These are phyloP conservation scores for Exophiala lecanii-corni DNA, from an alignment of 2,329 filamentous ascomycete genomes.

Conservation along the genomic window DNA sequence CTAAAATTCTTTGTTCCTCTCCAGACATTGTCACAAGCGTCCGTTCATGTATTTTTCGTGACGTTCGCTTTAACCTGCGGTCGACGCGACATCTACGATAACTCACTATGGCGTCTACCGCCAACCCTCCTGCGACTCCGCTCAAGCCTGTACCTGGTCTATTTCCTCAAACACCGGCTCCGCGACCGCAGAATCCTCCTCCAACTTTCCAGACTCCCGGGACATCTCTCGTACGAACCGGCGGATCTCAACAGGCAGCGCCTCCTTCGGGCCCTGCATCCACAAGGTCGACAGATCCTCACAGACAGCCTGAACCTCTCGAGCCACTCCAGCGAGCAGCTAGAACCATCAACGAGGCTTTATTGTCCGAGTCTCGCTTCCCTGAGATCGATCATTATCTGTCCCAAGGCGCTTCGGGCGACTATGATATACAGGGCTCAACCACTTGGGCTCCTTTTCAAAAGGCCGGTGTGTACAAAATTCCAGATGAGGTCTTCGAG, in stretches of 20 bases:
- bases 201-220: conserved; percentile 31
- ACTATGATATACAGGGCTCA: conserved; percentile 72
- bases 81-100: conserved; percentile 13
- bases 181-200: conserved; percentile 34
- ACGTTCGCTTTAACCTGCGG: conserved; percentile 8
- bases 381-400: conserved; percentile 88
- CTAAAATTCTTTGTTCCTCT: too few relatives aligned
- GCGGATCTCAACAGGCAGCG: conserved; percentile 7
- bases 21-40: too few relatives aligned
- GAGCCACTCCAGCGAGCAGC: conserved; percentile 76
- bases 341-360: conserved; percentile 72
- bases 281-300: conserved; percentile 11
- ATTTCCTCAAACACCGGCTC: conserved; percentile 39
- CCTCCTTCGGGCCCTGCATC: conserved; percentile 9
- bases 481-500: conserved; percentile 87
- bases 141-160: conserved; percentile 39
- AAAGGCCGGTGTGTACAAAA: conserved; percentile 77
- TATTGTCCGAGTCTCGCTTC: conserved; percentile 70
- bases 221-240: conserved; percentile 25
- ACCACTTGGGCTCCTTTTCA: conserved; percentile 84
- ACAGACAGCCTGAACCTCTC: conserved; percentile 41
- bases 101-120: conserved; percentile 36
- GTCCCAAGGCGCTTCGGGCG: conserved; percentile 84
- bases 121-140: conserved; percentile 36
- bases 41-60: conserved; percentile 11